Evolutionary conservation across 345 rosid species (phyloP).

Genomic region (Corchorus olitorius): DNA sequence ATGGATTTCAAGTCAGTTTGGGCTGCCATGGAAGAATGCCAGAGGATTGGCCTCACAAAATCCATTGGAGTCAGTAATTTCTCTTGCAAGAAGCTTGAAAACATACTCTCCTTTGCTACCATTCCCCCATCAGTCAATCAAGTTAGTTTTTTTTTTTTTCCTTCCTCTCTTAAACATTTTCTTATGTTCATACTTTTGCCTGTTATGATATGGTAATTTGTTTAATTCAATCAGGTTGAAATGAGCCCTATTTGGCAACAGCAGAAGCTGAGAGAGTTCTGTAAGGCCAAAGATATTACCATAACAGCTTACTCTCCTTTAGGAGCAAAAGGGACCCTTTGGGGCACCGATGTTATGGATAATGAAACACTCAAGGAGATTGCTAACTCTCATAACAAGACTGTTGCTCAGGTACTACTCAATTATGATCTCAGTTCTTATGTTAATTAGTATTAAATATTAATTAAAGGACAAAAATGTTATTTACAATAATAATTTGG

Average conservation of each 20-base stretch:
- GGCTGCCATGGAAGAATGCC: constrained; percentile 30
- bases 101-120: constrained; percentile 21
- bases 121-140: constrained; percentile 30
- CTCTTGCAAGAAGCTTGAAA: constrained; percentile 22
- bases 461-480: neutral
- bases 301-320: constrained; percentile 65
- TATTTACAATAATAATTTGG: neutral
- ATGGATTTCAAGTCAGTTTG: constrained; percentile 25
- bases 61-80: constrained; percentile 29
- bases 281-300: constrained; percentile 49
- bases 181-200: neutral
- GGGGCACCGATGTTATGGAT: constrained; percentile 70
- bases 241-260: constrained; percentile 89
- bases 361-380: constrained; percentile 59
- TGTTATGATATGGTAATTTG: neutral
- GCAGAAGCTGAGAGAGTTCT: constrained; percentile 58
- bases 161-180: neutral
- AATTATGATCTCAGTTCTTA: neutral
- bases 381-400: constrained; percentile 62
- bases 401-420: constrained; percentile 63
- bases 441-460: neutral
- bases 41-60: constrained; percentile 28
- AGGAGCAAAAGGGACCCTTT: constrained; percentile 60
- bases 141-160: constrained; percentile 2
- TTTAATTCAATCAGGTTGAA: constrained; percentile 54